A percentile compares a stretch with the other conserved stretches of the same genome.
Conservation (phyloP, 2,329 filamentous ascomycete genomes). For the Aspergillus persii region DNA sequence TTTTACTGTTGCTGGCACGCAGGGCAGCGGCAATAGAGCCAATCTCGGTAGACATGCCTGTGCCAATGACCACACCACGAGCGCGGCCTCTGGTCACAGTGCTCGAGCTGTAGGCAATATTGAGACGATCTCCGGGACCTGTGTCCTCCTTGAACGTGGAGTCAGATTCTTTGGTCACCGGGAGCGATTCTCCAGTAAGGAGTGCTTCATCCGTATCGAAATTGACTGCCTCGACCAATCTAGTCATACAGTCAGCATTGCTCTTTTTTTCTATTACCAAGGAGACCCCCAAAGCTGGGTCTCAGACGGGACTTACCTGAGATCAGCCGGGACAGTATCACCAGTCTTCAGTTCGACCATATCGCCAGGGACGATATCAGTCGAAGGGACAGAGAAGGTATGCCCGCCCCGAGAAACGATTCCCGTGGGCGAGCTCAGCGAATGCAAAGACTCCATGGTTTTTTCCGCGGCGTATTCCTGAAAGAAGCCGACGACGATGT, state of each 20-base stretch:
- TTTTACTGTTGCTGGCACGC: conserved; percentile 54
- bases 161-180: conserved; percentile 53
- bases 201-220: conserved; percentile 66
- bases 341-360: conserved; percentile 51
- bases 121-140: conserved; percentile 56
- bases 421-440: conserved; percentile 54
- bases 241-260: neutral
- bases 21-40: conserved; percentile 62
- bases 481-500: conserved; percentile 56
- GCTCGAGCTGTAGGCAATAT: conserved; percentile 58
- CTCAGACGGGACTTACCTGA: conserved; percentile 43
- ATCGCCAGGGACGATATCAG: conserved; percentile 60
- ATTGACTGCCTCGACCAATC: conserved; percentile 59
- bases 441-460: conserved; percentile 56
- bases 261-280: neutral
- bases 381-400: conserved; percentile 50
- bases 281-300: neutral
- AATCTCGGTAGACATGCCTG: conserved; percentile 59
- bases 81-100: conserved; percentile 59
- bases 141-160: conserved; percentile 47
- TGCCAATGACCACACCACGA: conserved; percentile 56
- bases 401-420: conserved; percentile 55
- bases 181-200: conserved; percentile 59
- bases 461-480: conserved; percentile 59
- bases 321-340: conserved; percentile 57